Evolutionary conservation across 2,329 filamentous ascomycete species (phyloP).

Genomic region (Podosphaera fusca): DNA sequence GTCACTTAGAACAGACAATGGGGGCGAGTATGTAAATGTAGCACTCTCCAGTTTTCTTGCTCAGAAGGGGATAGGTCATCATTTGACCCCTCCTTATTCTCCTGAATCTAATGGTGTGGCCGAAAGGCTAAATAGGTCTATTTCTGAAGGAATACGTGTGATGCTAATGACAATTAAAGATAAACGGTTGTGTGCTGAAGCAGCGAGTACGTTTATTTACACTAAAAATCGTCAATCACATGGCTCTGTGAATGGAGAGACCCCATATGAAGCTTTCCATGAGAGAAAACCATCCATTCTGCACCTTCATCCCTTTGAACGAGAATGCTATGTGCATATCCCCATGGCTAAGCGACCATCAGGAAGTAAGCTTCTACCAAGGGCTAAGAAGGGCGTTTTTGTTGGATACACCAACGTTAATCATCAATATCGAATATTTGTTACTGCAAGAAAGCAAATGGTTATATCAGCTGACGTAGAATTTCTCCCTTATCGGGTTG

Average conservation of each 20-base stretch:
- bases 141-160: not conserved
- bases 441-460: not conserved
- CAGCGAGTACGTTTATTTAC: not conserved
- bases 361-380: too few species aligned
- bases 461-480: not conserved
- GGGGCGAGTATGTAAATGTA: not conserved
- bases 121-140: not conserved
- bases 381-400: too few species aligned
- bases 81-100: not conserved
- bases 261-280: not conserved
- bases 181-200: not conserved
- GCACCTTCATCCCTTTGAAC: not conserved
- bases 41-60: not conserved
- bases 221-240: slow-evolving; percentile 1
- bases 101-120: not conserved
- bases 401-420: too few species aligned
- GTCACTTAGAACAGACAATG: not conserved
- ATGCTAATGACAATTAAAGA: not conserved
- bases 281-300: not conserved
- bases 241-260: not conserved
- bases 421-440: too few species aligned
- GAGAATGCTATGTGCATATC: not conserved
- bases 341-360: too few species aligned
- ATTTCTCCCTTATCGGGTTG: not conserved
- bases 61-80: slow-evolving; percentile 1